These are phyloP conservation scores for Scalesia atractyloides DNA, from an alignment of 129 eudicot genomes.

Conservation along the genomic window DNA sequence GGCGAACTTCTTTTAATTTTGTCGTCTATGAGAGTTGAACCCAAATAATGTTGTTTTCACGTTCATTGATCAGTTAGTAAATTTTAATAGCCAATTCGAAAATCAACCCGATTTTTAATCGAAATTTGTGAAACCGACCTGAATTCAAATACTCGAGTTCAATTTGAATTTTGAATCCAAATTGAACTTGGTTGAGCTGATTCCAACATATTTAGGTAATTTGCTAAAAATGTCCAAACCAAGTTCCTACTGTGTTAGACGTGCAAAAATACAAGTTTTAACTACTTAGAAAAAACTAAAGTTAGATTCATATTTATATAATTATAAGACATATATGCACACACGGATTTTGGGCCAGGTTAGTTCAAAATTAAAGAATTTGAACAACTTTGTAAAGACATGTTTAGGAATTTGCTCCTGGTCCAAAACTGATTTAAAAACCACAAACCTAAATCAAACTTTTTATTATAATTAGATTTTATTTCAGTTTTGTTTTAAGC, in stretches of 20 bases:
- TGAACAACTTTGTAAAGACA: not conserved
- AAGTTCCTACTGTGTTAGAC: not conserved
- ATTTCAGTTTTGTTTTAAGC: not conserved
- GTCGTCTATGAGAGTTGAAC: too few species aligned
- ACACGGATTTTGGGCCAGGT: not conserved
- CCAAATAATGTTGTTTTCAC: too few species aligned
- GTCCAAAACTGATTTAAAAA: not conserved
- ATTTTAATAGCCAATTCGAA: too few species aligned
- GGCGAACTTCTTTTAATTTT: too few species aligned
- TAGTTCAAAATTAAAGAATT: not conserved
- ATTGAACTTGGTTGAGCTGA: not conserved
- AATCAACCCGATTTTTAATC: too few species aligned
- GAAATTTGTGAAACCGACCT: too few species aligned
- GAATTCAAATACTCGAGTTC: too few species aligned
- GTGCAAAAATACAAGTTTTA: not conserved
- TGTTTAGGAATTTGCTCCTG: not conserved
- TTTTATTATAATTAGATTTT: not conserved
- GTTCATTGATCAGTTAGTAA: too few species aligned
- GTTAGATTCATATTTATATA: not conserved
- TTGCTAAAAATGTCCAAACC: not conserved
- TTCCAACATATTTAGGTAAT: not conserved
- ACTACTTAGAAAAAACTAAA: not conserved
- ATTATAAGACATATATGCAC: not conserved
- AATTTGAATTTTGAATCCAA: too few species aligned
- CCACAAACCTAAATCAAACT: not conserved